Conservation (phyloP, 2,329 filamentous ascomycete genomes). For the Fusarium domesticum region DNA sequence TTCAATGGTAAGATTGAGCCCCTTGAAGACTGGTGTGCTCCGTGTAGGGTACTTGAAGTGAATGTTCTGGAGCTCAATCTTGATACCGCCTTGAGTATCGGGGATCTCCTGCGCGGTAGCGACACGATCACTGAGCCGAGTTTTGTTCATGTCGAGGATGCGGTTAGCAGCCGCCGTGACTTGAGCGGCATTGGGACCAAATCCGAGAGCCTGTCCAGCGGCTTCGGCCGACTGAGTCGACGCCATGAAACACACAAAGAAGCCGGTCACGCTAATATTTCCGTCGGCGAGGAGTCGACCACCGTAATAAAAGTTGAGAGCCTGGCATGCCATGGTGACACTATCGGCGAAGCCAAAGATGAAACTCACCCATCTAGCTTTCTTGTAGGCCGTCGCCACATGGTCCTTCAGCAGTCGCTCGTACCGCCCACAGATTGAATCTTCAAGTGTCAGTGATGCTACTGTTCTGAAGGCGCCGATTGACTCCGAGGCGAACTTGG, state of each 20-base stretch:
- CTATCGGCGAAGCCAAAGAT: conserved; percentile 70
- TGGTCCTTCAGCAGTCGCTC: conserved; percentile 56
- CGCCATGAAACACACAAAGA: conserved; percentile 55
- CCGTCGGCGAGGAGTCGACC: conserved; percentile 53
- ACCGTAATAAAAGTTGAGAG: conserved; percentile 66
- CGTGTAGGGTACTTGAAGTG: conserved; percentile 61
- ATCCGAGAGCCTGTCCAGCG: conserved; percentile 65
- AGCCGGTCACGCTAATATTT: conserved; percentile 47
- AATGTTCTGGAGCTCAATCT: conserved; percentile 55
- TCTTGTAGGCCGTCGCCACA: conserved; percentile 56
- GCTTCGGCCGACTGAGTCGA: conserved; percentile 43
- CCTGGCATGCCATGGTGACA: conserved; percentile 59
- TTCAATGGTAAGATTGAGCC: conserved; percentile 61
- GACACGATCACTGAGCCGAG: conserved; percentile 36
- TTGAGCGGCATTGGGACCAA: conserved; percentile 62
- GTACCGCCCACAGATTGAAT: conserved; percentile 62
- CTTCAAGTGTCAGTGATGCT: conserved; percentile 65
- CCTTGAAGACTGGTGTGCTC: conserved; percentile 55
- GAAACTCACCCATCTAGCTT: conserved; percentile 59
- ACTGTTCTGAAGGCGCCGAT: conserved; percentile 74
- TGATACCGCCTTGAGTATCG: conserved; percentile 48
- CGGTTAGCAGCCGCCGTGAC: conserved; percentile 58
- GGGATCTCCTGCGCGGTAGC: conserved; percentile 38
- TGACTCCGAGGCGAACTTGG: conserved; percentile 71
- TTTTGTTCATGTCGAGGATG: conserved; percentile 52